These are phyloP conservation scores for Aspergillus cavernicola DNA, from an alignment of 495 filamentous ascomycete genomes.

Conservation along the genomic window DNA sequence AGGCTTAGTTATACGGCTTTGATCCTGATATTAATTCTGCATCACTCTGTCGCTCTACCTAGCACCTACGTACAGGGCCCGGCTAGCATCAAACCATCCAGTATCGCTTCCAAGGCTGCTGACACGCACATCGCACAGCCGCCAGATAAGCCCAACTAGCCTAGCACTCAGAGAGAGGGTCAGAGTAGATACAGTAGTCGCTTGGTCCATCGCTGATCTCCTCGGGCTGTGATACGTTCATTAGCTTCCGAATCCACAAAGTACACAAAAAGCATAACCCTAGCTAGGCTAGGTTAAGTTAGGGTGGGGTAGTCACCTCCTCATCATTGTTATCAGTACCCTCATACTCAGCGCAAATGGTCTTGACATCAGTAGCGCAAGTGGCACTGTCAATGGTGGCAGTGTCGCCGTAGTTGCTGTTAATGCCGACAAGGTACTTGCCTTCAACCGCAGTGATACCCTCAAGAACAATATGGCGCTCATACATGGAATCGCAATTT, in stretches of 20 bases:
- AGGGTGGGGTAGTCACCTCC: too few species aligned
- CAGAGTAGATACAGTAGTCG: slow-evolving; percentile 2
- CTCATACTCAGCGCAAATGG: slow-evolving; percentile 41
- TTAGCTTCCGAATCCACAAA: background rate
- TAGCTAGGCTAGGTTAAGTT: too few species aligned
- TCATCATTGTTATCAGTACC: slow-evolving; percentile 43
- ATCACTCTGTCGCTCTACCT: too few species aligned
- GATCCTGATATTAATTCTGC: too few species aligned
- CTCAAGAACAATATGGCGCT: slow-evolving; percentile 46
- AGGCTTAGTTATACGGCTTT: too few species aligned
- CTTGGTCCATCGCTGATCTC: background rate
- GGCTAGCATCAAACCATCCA: too few species aligned
- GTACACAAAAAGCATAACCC: too few species aligned
- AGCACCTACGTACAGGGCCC: too few species aligned
- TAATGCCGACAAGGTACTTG: slow-evolving; percentile 18
- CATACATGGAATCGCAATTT: slow-evolving; percentile 43
- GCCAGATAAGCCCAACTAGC: too few species aligned
- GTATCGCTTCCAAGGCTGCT: too few species aligned
- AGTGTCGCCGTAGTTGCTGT: slow-evolving; percentile 24
- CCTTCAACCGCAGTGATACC: slow-evolving; percentile 47
- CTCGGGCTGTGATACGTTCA: background rate
- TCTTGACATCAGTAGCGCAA: slow-evolving; percentile 28
- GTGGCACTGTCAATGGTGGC: slow-evolving; percentile 12
- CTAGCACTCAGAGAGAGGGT: slow-evolving; percentile 1
- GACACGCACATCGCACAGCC: too few species aligned